Evolutionary conservation across 805 yeast species (phyloP).

Genomic region (Isabelozyma gotoi): DNA sequence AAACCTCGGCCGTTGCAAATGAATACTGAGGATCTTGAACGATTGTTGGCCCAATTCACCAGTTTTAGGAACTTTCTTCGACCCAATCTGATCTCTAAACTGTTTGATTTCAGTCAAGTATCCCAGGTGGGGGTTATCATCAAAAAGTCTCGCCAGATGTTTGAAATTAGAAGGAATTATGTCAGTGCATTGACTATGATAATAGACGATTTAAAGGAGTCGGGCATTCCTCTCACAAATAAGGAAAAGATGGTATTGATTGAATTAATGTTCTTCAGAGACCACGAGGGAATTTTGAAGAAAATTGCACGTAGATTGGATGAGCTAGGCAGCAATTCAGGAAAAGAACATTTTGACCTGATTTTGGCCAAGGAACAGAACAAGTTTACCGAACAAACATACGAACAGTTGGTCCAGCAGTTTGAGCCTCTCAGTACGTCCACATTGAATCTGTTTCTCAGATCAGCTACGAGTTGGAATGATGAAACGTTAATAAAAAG

Average conservation of each 20-base stretch:
- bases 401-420: background rate
- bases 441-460: background rate
- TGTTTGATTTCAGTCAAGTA: background rate
- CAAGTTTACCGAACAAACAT: background rate
- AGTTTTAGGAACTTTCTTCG: conserved; percentile 21
- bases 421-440: background rate
- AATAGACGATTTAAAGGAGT: conserved; percentile 24
- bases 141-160: conserved; percentile 17
- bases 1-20: conserved; percentile 24
- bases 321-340: background rate
- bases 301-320: conserved; percentile 6
- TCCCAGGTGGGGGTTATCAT: conserved; percentile 2
- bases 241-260: conserved; percentile 29
- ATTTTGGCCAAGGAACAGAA: background rate
- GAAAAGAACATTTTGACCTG: background rate
- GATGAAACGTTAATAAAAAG: background rate
- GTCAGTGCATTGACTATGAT: conserved; percentile 19
- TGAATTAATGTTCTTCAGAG: conserved; percentile 30
- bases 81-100: conserved; percentile 19
- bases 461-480: conserved; percentile 4
- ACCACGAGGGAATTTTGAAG: conserved; percentile 19
- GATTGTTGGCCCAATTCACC: conserved; percentile 23
- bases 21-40: conserved; percentile 23
- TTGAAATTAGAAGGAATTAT: conserved; percentile 17
- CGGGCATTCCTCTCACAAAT: conserved; percentile 25